Base-by-base conservation (phyloP, 176 grass and related monocot species). In the Chloris gayana region DNA sequence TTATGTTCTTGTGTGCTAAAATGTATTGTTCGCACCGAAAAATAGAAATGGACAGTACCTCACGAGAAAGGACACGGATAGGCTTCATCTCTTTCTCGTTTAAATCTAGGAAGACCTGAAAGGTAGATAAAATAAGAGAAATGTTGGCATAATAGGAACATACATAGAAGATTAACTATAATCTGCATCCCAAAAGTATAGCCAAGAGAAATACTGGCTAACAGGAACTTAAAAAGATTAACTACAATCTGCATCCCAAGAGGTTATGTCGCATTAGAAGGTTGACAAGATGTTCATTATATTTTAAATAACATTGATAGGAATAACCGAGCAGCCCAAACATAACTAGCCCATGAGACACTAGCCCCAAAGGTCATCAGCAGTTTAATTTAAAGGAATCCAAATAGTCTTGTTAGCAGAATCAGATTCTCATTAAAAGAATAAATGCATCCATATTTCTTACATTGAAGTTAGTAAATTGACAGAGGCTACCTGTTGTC, bases 91-190 rank as follows among this genome's bases (percentile, higher is more conserved):
- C 95, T 75, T 91, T 98, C 59, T 98, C 95, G 69, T 86, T 89
- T 83, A 94, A 87, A 83, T 94, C 90, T 47, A 98, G 69, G 80
- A 94, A 98, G n/a, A 91, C 87, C 92, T 98, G 86, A 49, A 87
- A 83, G 69, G n/a, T 85, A 69, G 17, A 30, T 1, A 74, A 76
- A 27, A 81, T 30, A 69, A 82, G 30, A 78, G 70, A 57, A 72
- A 74, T 29, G 75, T 19, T 6, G 37, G 50, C 15, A 80, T 26
- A 72, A 61, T 15, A 67, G 15, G 32, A 74, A 42, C 30, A 68
- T 31, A n/a, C n/a, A n/a, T n/a, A 56, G n/a, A 75, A 80, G 18
- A 74, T 79, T 35, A 81, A 35, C 74, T 24, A 74, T 21, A 64
- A 75, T 56, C 51, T n/a, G 51, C 41, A 80, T 27, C 38, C 3